These are phyloP conservation scores for Blastobotrys muscicola DNA, from an alignment of 805 yeast species.

Conservation along the genomic window DNA sequence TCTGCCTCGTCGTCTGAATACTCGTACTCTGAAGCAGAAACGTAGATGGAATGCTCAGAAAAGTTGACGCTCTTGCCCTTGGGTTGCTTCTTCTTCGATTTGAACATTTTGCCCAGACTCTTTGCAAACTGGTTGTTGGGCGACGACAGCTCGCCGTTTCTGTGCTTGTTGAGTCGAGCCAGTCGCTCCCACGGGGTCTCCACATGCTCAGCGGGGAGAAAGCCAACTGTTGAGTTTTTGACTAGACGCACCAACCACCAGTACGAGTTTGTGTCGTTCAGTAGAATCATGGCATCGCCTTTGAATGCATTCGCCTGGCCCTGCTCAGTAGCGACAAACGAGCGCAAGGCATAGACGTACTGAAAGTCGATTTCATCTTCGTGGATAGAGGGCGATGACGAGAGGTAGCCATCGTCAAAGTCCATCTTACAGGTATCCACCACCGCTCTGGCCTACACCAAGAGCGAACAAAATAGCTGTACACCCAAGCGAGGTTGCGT, in stretches of 20 bases:
- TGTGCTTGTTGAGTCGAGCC: slow-evolving; percentile 87
- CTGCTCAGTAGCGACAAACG: slow-evolving; percentile 86
- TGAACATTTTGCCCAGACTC: slow-evolving; percentile 11
- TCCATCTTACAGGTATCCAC: slow-evolving; percentile 6
- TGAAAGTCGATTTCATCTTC: slow-evolving; percentile 65
- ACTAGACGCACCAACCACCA: slow-evolving; percentile 84
- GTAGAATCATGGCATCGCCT: slow-evolving; percentile 71
- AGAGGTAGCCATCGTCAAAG: slow-evolving; percentile 34
- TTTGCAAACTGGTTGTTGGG: slow-evolving; percentile 5
- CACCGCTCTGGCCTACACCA: neutral
- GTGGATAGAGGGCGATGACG: slow-evolving; percentile 53
- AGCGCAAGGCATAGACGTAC: slow-evolving; percentile 75
- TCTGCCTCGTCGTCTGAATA: slow-evolving; percentile 19
- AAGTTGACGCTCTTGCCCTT: slow-evolving; percentile 15
- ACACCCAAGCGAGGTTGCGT: too few species aligned
- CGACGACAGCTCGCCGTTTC: slow-evolving; percentile 53
- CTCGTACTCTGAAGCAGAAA: slow-evolving; percentile 22
- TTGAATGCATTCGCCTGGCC: slow-evolving; percentile 74
- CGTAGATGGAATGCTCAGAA: slow-evolving; percentile 13
- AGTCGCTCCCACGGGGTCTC: slow-evolving; percentile 87
- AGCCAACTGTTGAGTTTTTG: slow-evolving; percentile 67
- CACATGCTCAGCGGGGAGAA: slow-evolving; percentile 91
- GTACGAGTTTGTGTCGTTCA: slow-evolving; percentile 85
- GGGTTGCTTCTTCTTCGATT: slow-evolving; percentile 9
- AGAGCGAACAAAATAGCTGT: too few species aligned